phyloP scores from a whole-genome alignment of 2,329 filamentous ascomycete genomes.

The Emmonsiellopsis sp. region DNA sequence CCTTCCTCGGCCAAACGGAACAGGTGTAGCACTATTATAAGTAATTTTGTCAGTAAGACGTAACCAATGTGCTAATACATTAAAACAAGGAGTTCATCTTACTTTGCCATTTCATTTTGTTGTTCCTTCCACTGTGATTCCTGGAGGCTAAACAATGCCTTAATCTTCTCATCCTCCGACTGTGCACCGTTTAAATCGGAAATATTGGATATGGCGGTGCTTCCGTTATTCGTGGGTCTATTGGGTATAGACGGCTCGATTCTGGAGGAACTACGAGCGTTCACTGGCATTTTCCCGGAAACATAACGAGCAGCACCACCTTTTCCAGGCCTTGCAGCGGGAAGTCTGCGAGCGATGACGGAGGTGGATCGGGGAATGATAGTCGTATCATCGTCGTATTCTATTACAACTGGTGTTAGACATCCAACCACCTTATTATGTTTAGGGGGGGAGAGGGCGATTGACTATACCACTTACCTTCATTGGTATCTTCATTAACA shows the following conservation, averaged over 20 bases:
- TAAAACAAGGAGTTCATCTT: constrained; percentile 19
- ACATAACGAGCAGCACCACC: constrained; percentile 92
- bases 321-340: constrained; percentile 73
- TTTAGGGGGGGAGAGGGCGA: not conserved
- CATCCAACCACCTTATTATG: not conserved
- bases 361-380: constrained; percentile 93
- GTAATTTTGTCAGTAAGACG: constrained; percentile 19
- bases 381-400: constrained; percentile 96
- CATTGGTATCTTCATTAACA: constrained; percentile 81
- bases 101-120: constrained; percentile 86
- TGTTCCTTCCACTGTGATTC: constrained; percentile 88
- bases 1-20: constrained; percentile 31
- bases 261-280: constrained; percentile 69
- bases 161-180: constrained; percentile 90
- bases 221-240: constrained; percentile 23
- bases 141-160: constrained; percentile 82
- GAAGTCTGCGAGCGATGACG: constrained; percentile 78
- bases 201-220: constrained; percentile 36
- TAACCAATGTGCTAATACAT: not conserved
- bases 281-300: constrained; percentile 86
- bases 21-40: constrained; percentile 31
- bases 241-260: constrained; percentile 48
- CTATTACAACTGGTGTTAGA: constrained; percentile 37
- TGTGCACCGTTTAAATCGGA: constrained; percentile 64
- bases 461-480: constrained; percentile 54